Conservation (phyloP, 495 filamentous ascomycete genomes). For the Podospora bellae-mahoneyi region DNA sequence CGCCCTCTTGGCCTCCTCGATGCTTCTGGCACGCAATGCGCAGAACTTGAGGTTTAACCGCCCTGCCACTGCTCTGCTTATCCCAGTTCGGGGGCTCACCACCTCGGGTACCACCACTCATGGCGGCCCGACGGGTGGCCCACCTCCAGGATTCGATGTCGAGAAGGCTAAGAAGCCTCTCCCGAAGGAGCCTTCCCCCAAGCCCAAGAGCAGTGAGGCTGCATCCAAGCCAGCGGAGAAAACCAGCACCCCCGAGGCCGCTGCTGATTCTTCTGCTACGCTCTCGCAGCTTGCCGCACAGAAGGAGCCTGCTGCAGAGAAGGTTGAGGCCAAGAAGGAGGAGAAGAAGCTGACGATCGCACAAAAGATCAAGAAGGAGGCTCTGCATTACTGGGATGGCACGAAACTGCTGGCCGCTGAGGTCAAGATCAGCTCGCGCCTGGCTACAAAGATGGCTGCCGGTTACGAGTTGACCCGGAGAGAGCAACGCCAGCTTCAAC, state of each 20-base stretch:
- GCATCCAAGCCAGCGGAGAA: conserved; percentile 33
- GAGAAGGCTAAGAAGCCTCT: conserved; percentile 88
- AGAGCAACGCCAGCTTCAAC: conserved; percentile 86
- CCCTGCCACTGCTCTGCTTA: conserved; percentile 61
- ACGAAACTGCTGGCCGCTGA: conserved; percentile 96
- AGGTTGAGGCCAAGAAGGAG: conserved; percentile 60
- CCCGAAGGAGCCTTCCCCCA: conserved; percentile 44
- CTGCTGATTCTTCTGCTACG: conserved; percentile 29
- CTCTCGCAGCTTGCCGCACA: conserved; percentile 31
- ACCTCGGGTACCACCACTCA: conserved; percentile 64
- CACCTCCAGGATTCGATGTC: conserved; percentile 91
- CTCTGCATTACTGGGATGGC: conserved; percentile 96
- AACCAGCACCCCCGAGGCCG: conserved; percentile 18
- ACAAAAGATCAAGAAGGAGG: conserved; percentile 91
- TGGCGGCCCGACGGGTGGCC: conserved; percentile 53
- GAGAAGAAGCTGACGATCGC: conserved; percentile 74
- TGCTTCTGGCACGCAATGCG: conserved; percentile 55
- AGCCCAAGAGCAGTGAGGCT: conserved; percentile 27
- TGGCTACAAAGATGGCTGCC: conserved; percentile 95
- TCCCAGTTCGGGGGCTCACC: conserved; percentile 60
- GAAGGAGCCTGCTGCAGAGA: conserved; percentile 31
- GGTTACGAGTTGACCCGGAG: conserved; percentile 94
- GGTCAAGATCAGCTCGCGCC: conserved; percentile 81
- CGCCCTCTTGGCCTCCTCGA: conserved; percentile 43
- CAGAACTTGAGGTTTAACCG: conserved; percentile 58